These are phyloP conservation scores for Xylariaceae sp. DNA, from an alignment of 2,329 filamentous ascomycete genomes.

Conservation along the genomic window DNA sequence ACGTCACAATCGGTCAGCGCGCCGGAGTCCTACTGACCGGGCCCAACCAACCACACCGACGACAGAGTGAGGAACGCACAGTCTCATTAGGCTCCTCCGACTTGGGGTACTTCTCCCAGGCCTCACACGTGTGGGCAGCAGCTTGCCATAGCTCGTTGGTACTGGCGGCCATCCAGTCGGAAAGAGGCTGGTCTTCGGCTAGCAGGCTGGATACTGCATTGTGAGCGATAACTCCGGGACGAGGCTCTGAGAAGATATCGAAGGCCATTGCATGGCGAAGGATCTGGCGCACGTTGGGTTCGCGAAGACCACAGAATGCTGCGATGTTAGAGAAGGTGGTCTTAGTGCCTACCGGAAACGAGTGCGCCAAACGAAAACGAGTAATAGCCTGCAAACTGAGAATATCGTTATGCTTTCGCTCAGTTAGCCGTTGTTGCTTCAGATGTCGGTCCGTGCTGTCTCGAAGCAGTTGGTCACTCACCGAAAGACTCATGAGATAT, in stretches of 20 bases:
- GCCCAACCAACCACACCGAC: too few species aligned
- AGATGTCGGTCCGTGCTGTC: too few species aligned
- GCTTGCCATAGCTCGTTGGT: constrained; percentile 24
- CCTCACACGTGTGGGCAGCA: constrained; percentile 13
- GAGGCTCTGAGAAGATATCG: constrained; percentile 17
- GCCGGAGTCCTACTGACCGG: too few species aligned
- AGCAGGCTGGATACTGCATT: constrained; percentile 20
- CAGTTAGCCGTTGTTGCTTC: too few species aligned
- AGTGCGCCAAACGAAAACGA: constrained; percentile 26
- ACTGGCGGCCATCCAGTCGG: constrained; percentile 17
- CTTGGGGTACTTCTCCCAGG: constrained; percentile 15
- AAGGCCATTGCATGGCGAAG: constrained; percentile 16
- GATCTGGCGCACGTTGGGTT: constrained; percentile 22
- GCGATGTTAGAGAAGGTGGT: constrained; percentile 30
- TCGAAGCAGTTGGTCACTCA: constrained; percentile 1
- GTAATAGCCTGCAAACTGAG: constrained; percentile 32
- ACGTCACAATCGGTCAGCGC: not conserved
- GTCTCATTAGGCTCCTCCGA: constrained; percentile 24
- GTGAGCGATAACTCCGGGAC: constrained; percentile 17
- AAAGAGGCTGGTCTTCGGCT: constrained; percentile 19
- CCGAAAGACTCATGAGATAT: constrained; percentile 27
- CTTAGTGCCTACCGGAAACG: constrained; percentile 26
- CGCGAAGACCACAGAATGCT: constrained; percentile 13
- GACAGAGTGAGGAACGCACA: too few species aligned
- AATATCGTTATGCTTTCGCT: constrained; percentile 25